Evolutionary conservation across 2,329 filamentous ascomycete genomes (phyloP), one percentile per base, ranked within the genome.

Genomic region (Fusarium torulosum): DNA sequence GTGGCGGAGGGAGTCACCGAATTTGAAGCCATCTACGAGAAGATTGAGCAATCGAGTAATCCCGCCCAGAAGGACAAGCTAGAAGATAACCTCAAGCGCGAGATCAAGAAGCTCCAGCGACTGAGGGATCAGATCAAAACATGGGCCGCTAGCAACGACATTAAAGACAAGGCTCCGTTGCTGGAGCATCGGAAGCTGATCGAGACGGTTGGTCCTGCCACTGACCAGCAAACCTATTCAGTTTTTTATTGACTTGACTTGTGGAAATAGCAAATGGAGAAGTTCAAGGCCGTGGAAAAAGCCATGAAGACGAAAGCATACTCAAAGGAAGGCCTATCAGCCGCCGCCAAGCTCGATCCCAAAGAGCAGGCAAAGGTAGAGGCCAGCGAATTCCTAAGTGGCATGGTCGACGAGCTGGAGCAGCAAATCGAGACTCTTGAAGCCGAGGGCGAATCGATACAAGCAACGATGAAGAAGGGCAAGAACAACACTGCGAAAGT

Each of bases 281-380:
- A 93, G 75, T 99, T 99, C 88, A 99, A 99, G 84, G 95, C 94
- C n/a, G 96, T 99, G 53, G 96, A 99, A 81, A 99, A 99, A 85
- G 96, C 97, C 76, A 98, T 99, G 96, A 99, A 99, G 85, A 99
- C 96, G 58, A 99, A 99, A 81, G 96, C 96, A 64, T 99, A 97
- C 82, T 98, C 96, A 66, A 98, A 99, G 84, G 96, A 98, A 81
- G 96, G 96, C 43, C 83, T 99, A 69, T 96, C 93, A 67, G 92
- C 95, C 52, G 93, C 94, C 25, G 90, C 93, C 50, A 96, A 97
- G 80, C 86, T 98, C 68, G 96, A 99, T 81, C 96, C 96, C n/a
- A 97, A 94, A 78, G 96, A 98, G 79, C 93, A 96, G 79, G 95
- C 97, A 78, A 97, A 97, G 81, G 85, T 92, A 65, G 95, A 98